Evolutionary conservation across 805 yeast species (phyloP), one percentile per base, ranked within the genome.

Genomic region (Ogataea paraovalis): DNA sequence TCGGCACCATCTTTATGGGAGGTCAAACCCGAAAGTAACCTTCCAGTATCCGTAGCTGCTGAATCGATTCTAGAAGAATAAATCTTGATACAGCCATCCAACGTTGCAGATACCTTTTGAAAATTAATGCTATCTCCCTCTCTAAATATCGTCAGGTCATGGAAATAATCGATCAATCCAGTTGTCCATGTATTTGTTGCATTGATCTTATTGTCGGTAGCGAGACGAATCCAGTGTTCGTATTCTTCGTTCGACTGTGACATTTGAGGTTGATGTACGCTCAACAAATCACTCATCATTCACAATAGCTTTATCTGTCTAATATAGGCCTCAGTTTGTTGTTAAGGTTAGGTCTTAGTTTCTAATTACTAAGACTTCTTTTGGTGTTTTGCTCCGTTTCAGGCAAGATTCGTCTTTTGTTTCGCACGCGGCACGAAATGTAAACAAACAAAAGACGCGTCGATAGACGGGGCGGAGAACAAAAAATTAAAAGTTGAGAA

Each of bases 81-180:
- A 45, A 92, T 88, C 68, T 90, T 90, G 30, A 91, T 92, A 71
- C 97, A 91, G 0, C 97, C 97, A 59, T 91, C 97, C 20, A 92
- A 70, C 0, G 97, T 88, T 2, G 95, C 89, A 0, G 94, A 82
- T 0, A 97, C 98, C 55, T 83, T 80, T 63, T 88, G 96, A 64
- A 92, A 91, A 64, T 90, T 89, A 58, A 91, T 87, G 37, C 81
- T 76, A 47, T 85, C 89, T 4, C 89, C 85, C 45, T 85, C 95
- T 55, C 79, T 76, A 41, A 87, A 72, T 25, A 88, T 76, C 23
- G 86, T 78, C 66, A 89, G 72, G 59, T 88, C 96, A 59, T 90
- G 86, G 62, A 91, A 91, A 65, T 90, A 91, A 65, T 91, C 97
- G 59, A 91, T 91, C 58, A 91, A 73, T 0, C 91, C 96, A 61